Evolutionary conservation across 2,329 filamentous ascomycete genomes (phyloP).

Genomic region (Tolypocladium pustulatum): DNA sequence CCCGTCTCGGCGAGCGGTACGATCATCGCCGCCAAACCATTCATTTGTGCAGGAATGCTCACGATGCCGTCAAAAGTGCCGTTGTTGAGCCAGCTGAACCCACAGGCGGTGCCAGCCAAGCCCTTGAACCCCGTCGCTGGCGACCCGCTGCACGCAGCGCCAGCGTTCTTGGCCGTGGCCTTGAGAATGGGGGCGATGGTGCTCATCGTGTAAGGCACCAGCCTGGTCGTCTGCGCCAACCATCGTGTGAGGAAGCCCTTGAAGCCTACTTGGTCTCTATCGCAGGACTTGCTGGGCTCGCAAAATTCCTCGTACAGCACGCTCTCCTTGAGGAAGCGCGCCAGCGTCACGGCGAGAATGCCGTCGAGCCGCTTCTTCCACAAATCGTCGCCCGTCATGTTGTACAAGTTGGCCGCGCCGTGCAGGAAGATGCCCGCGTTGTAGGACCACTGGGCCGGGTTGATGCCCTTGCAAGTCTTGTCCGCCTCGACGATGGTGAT

Average conservation of each 20-base stretch:
- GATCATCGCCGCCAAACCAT: constrained; percentile 52
- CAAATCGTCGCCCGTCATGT: constrained; percentile 38
- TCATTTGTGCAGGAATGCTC: constrained; percentile 63
- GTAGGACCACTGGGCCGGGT: constrained; percentile 57
- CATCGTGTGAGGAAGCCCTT: constrained; percentile 66
- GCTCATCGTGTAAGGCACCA: constrained; percentile 42
- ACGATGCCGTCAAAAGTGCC: constrained; percentile 44
- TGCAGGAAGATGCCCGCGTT: constrained; percentile 58
- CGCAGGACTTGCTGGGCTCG: constrained; percentile 50
- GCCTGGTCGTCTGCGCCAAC: constrained; percentile 43
- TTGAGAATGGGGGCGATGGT: constrained; percentile 40
- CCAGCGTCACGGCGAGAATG: constrained; percentile 38
- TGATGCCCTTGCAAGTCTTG: constrained; percentile 38
- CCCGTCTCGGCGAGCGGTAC: constrained; percentile 41
- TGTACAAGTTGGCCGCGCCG: constrained; percentile 51
- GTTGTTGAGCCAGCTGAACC: constrained; percentile 50
- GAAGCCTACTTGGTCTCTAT: constrained; percentile 63
- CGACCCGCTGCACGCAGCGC: constrained; percentile 37
- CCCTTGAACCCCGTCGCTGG: constrained; percentile 36
- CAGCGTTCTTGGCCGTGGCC: constrained; percentile 41
- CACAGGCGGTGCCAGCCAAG: constrained; percentile 49
- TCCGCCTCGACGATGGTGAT: constrained; percentile 22
- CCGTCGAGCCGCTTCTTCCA: constrained; percentile 52
- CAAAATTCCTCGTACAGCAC: constrained; percentile 59
- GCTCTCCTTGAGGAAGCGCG: constrained; percentile 41